Conservation (phyloP, 352 stramenopile genomes). For the Phytophthora multivora region DNA sequence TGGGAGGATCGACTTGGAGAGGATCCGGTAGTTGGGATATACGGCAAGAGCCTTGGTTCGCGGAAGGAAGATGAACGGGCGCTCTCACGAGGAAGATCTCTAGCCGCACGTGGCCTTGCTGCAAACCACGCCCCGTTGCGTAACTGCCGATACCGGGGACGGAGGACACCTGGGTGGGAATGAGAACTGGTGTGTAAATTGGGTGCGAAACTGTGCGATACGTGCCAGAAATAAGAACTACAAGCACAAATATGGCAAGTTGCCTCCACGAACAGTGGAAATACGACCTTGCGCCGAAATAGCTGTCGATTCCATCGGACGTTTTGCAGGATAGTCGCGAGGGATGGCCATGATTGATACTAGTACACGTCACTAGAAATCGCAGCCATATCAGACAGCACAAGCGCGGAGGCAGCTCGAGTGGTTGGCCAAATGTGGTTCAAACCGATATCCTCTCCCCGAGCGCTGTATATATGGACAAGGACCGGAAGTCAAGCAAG, state of each 20-base stretch:
- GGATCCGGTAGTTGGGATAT: too few species aligned
- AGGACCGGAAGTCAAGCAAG: neutral
- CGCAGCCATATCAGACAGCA: neutral
- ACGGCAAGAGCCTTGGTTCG: too few species aligned
- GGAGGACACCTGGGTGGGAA: slow-evolving; percentile 1
- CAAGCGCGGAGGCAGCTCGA: slow-evolving; percentile 2
- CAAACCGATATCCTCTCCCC: slow-evolving; percentile 5
- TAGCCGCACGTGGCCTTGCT: too few species aligned
- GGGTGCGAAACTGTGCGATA: neutral
- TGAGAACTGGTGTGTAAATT: neutral
- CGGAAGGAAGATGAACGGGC: too few species aligned
- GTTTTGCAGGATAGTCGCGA: neutral
- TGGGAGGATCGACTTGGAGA: too few species aligned
- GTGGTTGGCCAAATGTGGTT: slow-evolving; percentile 11
- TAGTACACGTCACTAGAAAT: neutral
- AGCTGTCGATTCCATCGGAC: neutral
- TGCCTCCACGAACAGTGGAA: neutral
- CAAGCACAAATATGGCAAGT: neutral
- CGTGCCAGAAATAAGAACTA: slow-evolving; percentile 1
- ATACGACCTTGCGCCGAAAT: slow-evolving; percentile 6
- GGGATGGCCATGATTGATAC: slow-evolving; percentile 2
- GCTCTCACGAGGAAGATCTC: too few species aligned
- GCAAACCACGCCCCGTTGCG: too few species aligned
- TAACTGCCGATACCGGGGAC: too few species aligned
- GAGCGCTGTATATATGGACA: slow-evolving; percentile 5